Percentiles rank a stretch among this genome's conserved stretches.
Evolutionary conservation across 2,329 filamentous ascomycete species (phyloP).

Genomic region (Colletotrichum cereale): DNA sequence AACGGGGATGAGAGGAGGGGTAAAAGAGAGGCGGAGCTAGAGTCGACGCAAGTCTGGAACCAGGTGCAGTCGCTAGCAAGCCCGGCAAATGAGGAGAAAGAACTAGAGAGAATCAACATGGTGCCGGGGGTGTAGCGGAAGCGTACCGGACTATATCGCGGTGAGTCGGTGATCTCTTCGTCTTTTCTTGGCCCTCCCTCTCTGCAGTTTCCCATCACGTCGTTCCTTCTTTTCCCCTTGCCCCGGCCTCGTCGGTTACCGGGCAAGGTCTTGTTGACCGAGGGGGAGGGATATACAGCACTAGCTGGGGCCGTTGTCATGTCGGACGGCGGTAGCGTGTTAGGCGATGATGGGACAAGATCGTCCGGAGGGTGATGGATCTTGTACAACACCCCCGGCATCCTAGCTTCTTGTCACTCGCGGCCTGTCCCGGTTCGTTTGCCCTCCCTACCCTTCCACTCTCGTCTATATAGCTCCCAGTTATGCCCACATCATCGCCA

Average conservation of each 20-base stretch:
- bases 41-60: slow-evolving; percentile 28
- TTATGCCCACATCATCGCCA: background rate
- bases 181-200: background rate
- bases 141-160: slow-evolving; percentile 12
- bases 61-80: slow-evolving; percentile 26
- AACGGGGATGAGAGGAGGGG: slow-evolving; percentile 21
- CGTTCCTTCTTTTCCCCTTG: slow-evolving; percentile 15
- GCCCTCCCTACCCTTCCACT: background rate
- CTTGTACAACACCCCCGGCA: slow-evolving; percentile 36
- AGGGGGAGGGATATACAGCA: slow-evolving; percentile 25
- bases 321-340: slow-evolving; percentile 19
- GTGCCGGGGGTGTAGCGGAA: slow-evolving; percentile 15
- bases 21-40: slow-evolving; percentile 12
- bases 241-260: slow-evolving; percentile 24
- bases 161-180: slow-evolving; percentile 29
- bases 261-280: slow-evolving; percentile 26
- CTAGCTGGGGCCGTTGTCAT: slow-evolving; percentile 24
- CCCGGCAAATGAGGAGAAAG: slow-evolving; percentile 18
- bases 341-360: slow-evolving; percentile 36
- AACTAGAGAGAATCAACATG: slow-evolving; percentile 12
- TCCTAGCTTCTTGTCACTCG: background rate
- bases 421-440: background rate
- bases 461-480: slow-evolving; percentile 31
- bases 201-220: slow-evolving; percentile 1
- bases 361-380: slow-evolving; percentile 36